Evolutionary conservation across 352 stramenopile genomes (phyloP), one percentile per base, ranked within the genome.

Genomic region (Bremia lactucae): DNA sequence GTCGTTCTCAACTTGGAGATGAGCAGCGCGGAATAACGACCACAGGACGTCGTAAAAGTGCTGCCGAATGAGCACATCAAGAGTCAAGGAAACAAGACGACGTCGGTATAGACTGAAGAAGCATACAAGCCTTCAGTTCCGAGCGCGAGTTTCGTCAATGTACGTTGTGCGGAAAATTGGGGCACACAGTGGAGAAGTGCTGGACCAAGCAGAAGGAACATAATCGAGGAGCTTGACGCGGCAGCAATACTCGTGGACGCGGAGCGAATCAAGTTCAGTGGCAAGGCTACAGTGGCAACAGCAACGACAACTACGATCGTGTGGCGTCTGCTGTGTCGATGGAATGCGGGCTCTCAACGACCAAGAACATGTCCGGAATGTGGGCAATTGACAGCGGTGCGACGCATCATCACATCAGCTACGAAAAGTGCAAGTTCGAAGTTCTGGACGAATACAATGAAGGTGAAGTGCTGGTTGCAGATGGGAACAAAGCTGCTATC

Each of bases 151-250:
- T 29, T 3, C 24, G 24, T 29, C 24, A 29, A 11, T 3, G 24
- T 29, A 29, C 24, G 13, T 29, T 29, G 7, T 29, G 24, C 24
- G 24, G 3, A 3, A 29, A 29, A 29, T 29, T 3, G 24, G 24
- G 24, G 24, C 24, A 29, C 24, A 11, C 13, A 3, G 3, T n/a
- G n/a, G n/a, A n/a, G n/a, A n/a, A n/a, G n/a, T n/a, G n/a, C n/a
- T n/a, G 34, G 18, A 40, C 18, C 34, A 40, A 40, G 34, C 19
- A 40, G 34, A 40, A 40, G 4, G 34, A 40, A 6, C 4, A 28
- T 1, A 15, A 15, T 21, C 34, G 16, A 40, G 34, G 34, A 18
- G 21, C 21, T 40, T 19, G 34, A 28, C 9, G 34, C 34, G 34
- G 34, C 34, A 11, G 34, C 19, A 2, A 40, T 1, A 11, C 15